phyloP scores from a whole-genome alignment of 1,139 yeast genomes.

The Lizanozyma gosingica region DNA sequence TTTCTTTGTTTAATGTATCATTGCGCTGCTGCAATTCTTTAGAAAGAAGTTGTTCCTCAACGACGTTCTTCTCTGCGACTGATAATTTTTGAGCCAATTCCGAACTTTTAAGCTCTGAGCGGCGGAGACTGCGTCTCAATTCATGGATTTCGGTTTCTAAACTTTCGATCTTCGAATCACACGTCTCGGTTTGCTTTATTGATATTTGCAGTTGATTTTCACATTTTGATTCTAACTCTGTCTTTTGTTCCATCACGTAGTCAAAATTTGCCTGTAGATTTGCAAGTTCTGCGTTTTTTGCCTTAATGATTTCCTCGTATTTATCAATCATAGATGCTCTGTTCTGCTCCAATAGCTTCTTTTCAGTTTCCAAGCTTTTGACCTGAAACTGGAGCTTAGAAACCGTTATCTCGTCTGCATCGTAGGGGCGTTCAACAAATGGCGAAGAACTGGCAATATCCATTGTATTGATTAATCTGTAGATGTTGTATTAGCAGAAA shows the following conservation, averaged over 20 bases:
- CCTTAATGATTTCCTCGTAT: conserved; percentile 21
- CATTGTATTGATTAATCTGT: too few relatives aligned
- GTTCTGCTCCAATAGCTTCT: conserved; percentile 26
- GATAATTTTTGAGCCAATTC: background rate
- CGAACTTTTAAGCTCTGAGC: background rate
- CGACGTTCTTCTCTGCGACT: background rate
- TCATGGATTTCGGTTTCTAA: conserved; percentile 12
- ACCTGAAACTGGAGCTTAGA: conserved; percentile 21
- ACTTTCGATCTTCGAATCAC: conserved; percentile 19
- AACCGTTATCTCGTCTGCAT: conserved; percentile 11
- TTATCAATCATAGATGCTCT: conserved; percentile 18
- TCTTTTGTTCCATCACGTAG: conserved; percentile 47
- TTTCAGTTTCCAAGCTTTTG: conserved; percentile 22
- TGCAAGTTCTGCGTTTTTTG: conserved; percentile 24
- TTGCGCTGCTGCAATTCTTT: conserved; percentile 6
- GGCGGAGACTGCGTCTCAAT: conserved; percentile 3
- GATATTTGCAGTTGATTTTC: conserved; percentile 38
- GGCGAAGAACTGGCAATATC: conserved; percentile 39
- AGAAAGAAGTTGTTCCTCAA: background rate
- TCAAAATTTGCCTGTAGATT: conserved; percentile 45
- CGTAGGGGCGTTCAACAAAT: conserved; percentile 33
- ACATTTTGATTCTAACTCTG: conserved; percentile 44
- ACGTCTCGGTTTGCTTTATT: conserved; percentile 28
- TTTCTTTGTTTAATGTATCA: conserved; percentile 21
- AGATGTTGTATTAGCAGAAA: too few relatives aligned